Evolutionary conservation across 2,329 filamentous ascomycete species (phyloP).

Genomic region (Botryotinia globosa): DNA sequence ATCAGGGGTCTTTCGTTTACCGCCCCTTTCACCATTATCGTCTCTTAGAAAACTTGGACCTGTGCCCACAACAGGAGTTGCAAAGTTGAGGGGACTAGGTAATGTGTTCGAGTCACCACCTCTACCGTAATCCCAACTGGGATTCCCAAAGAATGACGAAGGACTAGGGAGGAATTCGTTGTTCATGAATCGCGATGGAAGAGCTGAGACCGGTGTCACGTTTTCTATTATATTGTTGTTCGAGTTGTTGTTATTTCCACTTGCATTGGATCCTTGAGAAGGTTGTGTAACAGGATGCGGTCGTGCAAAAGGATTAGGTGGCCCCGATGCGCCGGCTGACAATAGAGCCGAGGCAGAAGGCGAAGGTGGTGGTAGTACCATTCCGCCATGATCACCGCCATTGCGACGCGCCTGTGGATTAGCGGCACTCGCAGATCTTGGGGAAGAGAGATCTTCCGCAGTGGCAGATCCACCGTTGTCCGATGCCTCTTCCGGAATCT

Average conservation of each 20-base stretch:
- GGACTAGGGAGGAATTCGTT: slow-evolving; percentile 87
- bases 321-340: slow-evolving; percentile 86
- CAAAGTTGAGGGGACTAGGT: slow-evolving; percentile 88
- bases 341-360: slow-evolving; percentile 76
- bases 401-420: slow-evolving; percentile 31
- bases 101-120: slow-evolving; percentile 75
- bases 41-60: slow-evolving; percentile 63
- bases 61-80: slow-evolving; percentile 68
- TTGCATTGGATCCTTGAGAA: slow-evolving; percentile 37
- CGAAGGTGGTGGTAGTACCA: slow-evolving; percentile 88
- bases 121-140: slow-evolving; percentile 75
- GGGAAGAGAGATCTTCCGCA: slow-evolving; percentile 61
- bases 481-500: slow-evolving; percentile 89
- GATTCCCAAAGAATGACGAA: slow-evolving; percentile 72
- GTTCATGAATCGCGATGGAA: slow-evolving; percentile 87
- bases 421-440: slow-evolving; percentile 33
- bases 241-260: slow-evolving; percentile 43
- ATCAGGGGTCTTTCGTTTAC: slow-evolving; percentile 24
- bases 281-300: slow-evolving; percentile 67
- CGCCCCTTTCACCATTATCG: slow-evolving; percentile 41
- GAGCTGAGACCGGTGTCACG: slow-evolving; percentile 80
- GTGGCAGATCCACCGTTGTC: slow-evolving; percentile 69
- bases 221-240: slow-evolving; percentile 54
- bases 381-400: slow-evolving; percentile 44
- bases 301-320: slow-evolving; percentile 91